Conservation (phyloP, 768 basidiomycete genomes). For the Hydnomerulius pinastri region DNA sequence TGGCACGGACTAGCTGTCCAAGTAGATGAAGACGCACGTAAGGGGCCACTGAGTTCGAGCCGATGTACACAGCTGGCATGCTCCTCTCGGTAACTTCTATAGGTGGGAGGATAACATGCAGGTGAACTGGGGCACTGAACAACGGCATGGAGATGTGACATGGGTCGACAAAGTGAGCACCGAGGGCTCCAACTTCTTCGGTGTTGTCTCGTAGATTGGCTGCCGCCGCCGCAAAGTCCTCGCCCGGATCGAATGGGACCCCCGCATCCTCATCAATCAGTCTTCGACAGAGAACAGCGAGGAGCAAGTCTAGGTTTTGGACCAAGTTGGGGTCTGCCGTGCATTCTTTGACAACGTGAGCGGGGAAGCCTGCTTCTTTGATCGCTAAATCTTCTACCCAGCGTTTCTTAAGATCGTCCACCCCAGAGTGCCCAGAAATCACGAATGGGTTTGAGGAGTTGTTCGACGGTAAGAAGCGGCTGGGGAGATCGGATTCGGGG, state of each 20-base stretch:
- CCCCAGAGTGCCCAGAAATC: conserved; percentile 62
- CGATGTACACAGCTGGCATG: conserved; percentile 71
- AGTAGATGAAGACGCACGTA: conserved; percentile 87
- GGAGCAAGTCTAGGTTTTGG: conserved; percentile 55
- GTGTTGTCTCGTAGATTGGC: conserved; percentile 14
- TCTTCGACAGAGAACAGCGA: conserved; percentile 53
- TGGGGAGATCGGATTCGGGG: conserved; percentile 87
- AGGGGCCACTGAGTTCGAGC: conserved; percentile 66
- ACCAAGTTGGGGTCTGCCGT: conserved; percentile 38
- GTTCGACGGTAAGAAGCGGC: conserved; percentile 61
- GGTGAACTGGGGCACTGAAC: conserved; percentile 60
- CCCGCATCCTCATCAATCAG: conserved; percentile 49
- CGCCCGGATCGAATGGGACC: conserved; percentile 35
- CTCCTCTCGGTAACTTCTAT: conserved; percentile 42
- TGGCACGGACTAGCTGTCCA: conserved; percentile 56
- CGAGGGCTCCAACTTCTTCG: conserved; percentile 57
- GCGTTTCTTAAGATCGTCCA: conserved; percentile 63
- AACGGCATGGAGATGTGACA: conserved; percentile 60
- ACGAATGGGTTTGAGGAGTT: conserved; percentile 74
- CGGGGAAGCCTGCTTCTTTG: conserved; percentile 84
- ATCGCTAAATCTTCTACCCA: conserved; percentile 82
- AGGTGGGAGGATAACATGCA: conserved; percentile 64
- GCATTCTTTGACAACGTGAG: conserved; percentile 63
- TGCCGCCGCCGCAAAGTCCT: conserved; percentile 19
- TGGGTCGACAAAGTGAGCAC: conserved; percentile 48